Evolutionary conservation across 73 alveolate genomes (phyloP).

Genomic region (Tetrahymena malaccensis): DNA sequence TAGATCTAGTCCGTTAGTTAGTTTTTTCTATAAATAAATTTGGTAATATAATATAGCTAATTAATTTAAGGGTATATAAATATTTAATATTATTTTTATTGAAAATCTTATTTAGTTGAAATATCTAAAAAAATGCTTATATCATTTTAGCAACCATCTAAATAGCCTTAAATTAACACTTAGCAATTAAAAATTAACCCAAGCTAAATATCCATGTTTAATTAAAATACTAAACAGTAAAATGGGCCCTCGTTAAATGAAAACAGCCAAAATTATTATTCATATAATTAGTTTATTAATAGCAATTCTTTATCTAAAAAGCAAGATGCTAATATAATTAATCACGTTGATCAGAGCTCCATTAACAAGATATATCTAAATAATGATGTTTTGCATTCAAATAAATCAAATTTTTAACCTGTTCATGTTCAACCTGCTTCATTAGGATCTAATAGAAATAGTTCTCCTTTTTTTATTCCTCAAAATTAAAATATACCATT

Average conservation of each 20-base stretch:
- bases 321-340: neutral
- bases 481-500: neutral
- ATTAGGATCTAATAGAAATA: neutral
- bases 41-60: no score
- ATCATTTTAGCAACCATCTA: neutral
- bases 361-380: no score
- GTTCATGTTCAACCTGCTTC: neutral
- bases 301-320: neutral
- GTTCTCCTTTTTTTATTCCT: neutral
- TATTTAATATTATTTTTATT: no score
- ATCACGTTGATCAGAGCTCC: neutral
- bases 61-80: no score
- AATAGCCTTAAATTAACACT: neutral
- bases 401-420: neutral
- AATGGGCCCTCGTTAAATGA: neutral
- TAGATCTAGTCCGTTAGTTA: no score
- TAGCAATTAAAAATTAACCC: neutral
- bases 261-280: neutral
- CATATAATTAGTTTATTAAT: no score
- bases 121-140: neutral
- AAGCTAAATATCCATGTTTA: neutral
- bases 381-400: neutral
- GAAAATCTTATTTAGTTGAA: no score
- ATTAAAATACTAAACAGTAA: neutral
- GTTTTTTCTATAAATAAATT: no score